Conservation (phyloP, 495 filamentous ascomycete genomes). For the Penicillium mononematosum region DNA sequence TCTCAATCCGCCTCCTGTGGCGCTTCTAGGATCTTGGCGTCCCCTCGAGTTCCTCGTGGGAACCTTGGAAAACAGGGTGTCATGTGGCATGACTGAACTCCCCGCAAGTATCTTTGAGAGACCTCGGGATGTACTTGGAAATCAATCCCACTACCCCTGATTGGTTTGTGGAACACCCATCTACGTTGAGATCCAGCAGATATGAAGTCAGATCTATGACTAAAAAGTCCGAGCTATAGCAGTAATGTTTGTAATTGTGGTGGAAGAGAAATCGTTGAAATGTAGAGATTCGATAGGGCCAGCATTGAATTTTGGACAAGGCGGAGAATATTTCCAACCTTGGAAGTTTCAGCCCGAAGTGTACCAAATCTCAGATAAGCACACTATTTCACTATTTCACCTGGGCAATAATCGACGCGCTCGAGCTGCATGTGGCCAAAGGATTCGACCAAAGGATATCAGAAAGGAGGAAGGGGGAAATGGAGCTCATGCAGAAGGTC, state of each 20-base stretch:
- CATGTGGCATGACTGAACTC: neutral
- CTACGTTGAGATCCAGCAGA: neutral
- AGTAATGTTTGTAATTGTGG: neutral
- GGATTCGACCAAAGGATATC: neutral
- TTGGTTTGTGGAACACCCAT: neutral
- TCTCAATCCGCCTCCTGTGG: neutral
- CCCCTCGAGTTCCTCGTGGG: too few relatives aligned
- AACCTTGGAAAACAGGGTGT: too few relatives aligned
- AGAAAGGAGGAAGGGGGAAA: neutral
- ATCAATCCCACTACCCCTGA: neutral
- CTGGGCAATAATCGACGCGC: neutral
- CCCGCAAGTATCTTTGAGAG: neutral
- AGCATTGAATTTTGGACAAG: neutral
- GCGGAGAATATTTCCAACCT: neutral
- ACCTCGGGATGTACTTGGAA: neutral
- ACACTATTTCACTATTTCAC: too few relatives aligned
- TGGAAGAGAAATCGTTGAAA: neutral
- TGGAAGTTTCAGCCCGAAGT: too few relatives aligned
- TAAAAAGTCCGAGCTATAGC: neutral
- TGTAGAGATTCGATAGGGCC: neutral
- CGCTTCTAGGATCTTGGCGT: neutral
- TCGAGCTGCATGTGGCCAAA: neutral
- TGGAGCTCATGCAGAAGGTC: neutral
- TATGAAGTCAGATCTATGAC: neutral
- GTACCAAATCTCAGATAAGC: neutral